Evolutionary conservation across 306 rosid genomes (phyloP), one percentile per base, ranked within the genome.

Genomic region (Sindora glabra): DNA sequence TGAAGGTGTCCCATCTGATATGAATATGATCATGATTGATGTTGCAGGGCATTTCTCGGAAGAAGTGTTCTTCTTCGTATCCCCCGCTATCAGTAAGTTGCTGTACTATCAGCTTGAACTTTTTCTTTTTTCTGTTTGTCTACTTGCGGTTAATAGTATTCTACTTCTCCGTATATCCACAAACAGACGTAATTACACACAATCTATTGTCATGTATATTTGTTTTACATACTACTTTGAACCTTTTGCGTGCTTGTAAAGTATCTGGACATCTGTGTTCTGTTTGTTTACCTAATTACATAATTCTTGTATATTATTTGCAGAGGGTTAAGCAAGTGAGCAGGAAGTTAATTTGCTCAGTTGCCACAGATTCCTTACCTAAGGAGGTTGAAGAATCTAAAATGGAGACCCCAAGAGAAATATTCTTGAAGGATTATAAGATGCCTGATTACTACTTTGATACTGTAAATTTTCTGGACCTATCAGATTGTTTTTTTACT

Each of bases 401-500:
- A 63, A 92, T 92, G 99, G 94, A 57, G 68, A 1, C 72, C 18
- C 99, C 94, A 14, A 92, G 67, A 36, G 97, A 92, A 81, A 84
- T 92, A 51, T 84, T 89, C 78, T 82, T 92, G 79, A 89, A 86
- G 77, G 94, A 92, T 59, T 92, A 92, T 73, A 80, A 86, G 73
- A 80, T 17, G 87, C 97, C 99, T 13, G 89, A 92, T 80, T 84
- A 89, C 81, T 89, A 86, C 77, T 89, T 92, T 71, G 96, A 92
- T 34, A 70, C 79, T 70, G 97, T 89, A 75, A 32, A 64, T 61
- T 56, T 56, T 40, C 12, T 3, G 38, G 44, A 56, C 54, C 46
- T 56, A 58, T 59, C 62, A 58, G 24, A 8, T 27, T 36, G 62
- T 55, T n/a, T n/a, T n/a, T n/a, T n/a, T n/a, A n/a, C n/a, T n/a